Percentiles rank a stretch among this genome's conserved stretches.
Conservation (phyloP, 2,329 filamentous ascomycete genomes). For the Diaporthe sp. region DNA sequence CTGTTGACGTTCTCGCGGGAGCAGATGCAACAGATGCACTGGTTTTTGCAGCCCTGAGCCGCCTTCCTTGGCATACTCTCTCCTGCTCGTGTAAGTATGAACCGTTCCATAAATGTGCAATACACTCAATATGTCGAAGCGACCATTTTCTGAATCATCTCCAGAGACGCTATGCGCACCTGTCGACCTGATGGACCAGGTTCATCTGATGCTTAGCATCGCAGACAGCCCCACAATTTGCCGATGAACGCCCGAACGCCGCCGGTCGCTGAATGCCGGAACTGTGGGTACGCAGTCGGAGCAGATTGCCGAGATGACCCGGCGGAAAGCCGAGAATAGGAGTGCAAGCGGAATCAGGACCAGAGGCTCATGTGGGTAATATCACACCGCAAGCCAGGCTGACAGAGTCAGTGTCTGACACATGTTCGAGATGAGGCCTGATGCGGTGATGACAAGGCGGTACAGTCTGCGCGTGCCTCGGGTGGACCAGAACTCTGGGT, state of each 20-base stretch:
- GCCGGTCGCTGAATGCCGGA: slow-evolving; percentile 18
- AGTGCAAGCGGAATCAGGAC: not conserved
- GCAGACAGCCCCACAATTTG: slow-evolving; percentile 10
- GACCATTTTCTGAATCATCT: not conserved
- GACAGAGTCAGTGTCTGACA: not conserved
- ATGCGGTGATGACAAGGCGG: not conserved
- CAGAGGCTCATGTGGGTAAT: not conserved
- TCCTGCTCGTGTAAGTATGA: not conserved
- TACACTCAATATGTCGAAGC: not conserved
- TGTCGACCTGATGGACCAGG: not conserved
- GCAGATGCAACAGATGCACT: not conserved
- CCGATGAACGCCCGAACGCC: slow-evolving; percentile 16
- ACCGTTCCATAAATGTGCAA: not conserved
- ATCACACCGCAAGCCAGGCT: not conserved
- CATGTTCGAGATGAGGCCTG: not conserved
- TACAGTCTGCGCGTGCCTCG: not conserved
- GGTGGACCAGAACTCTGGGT: slow-evolving; percentile 12
- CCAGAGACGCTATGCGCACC: not conserved
- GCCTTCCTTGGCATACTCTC: no score
- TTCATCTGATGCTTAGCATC: slow-evolving; percentile 10
- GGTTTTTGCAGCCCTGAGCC: not conserved
- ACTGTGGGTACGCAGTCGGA: slow-evolving; percentile 9
- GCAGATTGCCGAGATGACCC: slow-evolving; percentile 16
- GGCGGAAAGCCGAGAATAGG: slow-evolving; percentile 13
- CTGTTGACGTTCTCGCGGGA: not conserved